Percentiles rank a stretch among this genome's conserved stretches.
These are phyloP conservation scores for Chaetoscypha palmicola DNA, from an alignment of 2,329 filamentous ascomycete genomes.

Conservation along the genomic window DNA sequence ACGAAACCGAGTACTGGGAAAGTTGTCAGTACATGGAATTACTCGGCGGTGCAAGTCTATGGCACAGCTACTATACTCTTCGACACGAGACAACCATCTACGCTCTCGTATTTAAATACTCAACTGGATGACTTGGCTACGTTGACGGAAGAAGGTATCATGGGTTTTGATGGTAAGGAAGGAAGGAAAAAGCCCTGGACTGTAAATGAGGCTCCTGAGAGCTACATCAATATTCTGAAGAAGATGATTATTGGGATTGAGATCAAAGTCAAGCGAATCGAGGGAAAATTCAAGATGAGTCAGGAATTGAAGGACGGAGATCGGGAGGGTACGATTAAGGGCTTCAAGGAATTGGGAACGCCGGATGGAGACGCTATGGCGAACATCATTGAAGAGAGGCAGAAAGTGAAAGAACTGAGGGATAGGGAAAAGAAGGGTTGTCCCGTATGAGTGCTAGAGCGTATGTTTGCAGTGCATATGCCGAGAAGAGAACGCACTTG, in stretches of 20 bases:
- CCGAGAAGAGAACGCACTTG: too few relatives aligned
- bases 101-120: constrained; percentile 40
- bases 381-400: background rate
- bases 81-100: constrained; percentile 41
- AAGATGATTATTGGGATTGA: constrained; percentile 56
- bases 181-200: constrained; percentile 42
- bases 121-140: constrained; percentile 48
- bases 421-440: background rate
- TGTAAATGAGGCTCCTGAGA: constrained; percentile 48
- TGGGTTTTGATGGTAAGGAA: constrained; percentile 44
- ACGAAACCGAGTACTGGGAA: constrained; percentile 59
- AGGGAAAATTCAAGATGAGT: constrained; percentile 62
- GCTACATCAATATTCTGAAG: constrained; percentile 49
- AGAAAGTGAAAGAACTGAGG: background rate
- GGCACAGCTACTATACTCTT: constrained; percentile 48
- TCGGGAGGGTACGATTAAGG: constrained; percentile 47
- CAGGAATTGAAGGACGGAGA: constrained; percentile 51
- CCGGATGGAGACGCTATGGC: background rate
- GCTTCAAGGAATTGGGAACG: constrained; percentile 41
- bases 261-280: constrained; percentile 46
- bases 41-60: constrained; percentile 57
- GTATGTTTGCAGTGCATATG: too few relatives aligned
- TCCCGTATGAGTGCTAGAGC: background rate
- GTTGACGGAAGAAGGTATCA: constrained; percentile 45
- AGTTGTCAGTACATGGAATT: constrained; percentile 67